Evolutionary conservation across 345 rosid genomes (phyloP), one percentile per base, ranked within the genome.

Genomic region (Theobroma cacao): DNA sequence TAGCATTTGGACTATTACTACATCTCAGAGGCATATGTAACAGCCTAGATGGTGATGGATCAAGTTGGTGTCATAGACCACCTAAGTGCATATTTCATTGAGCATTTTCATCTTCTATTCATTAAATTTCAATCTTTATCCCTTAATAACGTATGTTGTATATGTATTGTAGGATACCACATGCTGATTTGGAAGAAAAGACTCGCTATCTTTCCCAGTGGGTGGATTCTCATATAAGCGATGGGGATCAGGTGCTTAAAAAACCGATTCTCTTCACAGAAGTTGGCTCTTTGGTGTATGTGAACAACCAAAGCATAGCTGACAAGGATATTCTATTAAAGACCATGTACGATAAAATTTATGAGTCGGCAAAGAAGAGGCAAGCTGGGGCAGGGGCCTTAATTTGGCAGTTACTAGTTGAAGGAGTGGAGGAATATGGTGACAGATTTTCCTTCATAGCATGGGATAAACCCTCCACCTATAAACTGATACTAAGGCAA

Each of bases 401-500:
- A 12, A 61, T 75, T 34, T 75, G 78, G 78, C 78, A 75, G 66
- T 47, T 75, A 40, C 30, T 75, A 40, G 70, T 75, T 41, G 78
- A 75, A 61, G 69, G 70, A 28, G 41, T 61, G 31, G 70, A 45
- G 26, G 38, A 28, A 60, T 75, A 75, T 3, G 12, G 56, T 10
- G 78, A 75, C 52, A 38, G 26, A 45, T 75, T 75, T 43, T 59
- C 78, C 28, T 38, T 75, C 5, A 34, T 75, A 43, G 68, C 78
- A 30, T 45, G 78, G 78, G 59, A 75, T 41, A 60, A 9, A 13
- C 86, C 86, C 34, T 81, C 89, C 2, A 81, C 84, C 38, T 81
- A 76, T 64, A 78, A 80, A 53, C 73, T 86, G 70, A 86, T 86
- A 68, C 73, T 50, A 55, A 48, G 31, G 28, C 60, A 71, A 18